A percentile compares a stretch with the other conserved stretches of the same genome.
Conservation (phyloP, 257 asterid species). For the Lavandula angustifolia region DNA sequence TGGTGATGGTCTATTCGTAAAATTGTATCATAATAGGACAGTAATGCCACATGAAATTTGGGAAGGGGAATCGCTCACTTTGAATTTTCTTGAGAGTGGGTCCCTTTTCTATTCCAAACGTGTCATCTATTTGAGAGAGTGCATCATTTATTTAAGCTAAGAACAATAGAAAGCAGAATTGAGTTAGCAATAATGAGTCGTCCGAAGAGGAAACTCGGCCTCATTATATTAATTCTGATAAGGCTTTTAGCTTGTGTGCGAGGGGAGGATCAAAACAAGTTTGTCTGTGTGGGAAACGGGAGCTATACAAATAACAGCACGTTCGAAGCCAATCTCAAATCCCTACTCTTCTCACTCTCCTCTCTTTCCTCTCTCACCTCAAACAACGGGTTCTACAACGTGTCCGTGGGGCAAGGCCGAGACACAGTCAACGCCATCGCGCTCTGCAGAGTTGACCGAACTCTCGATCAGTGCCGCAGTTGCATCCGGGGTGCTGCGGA, state of each 20-base stretch:
- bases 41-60: too few species aligned
- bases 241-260: neutral
- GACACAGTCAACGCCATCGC: slow-evolving; percentile 26
- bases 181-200: neutral
- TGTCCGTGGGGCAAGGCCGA: slow-evolving; percentile 19
- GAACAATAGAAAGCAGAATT: too few species aligned
- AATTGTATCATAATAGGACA: too few species aligned
- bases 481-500: neutral
- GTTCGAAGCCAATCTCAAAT: slow-evolving; percentile 19
- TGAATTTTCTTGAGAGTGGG: too few species aligned
- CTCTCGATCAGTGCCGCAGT: neutral
- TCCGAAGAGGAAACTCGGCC: neutral
- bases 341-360: neutral
- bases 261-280: neutral
- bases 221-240: neutral
- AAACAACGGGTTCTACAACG: slow-evolving; percentile 27
- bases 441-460: slow-evolving; percentile 32
- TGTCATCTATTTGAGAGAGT: too few species aligned
- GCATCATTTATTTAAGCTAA: too few species aligned
- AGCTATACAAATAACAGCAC: slow-evolving; percentile 23
- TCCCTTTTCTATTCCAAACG: too few species aligned
- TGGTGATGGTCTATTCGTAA: too few species aligned
- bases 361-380: slow-evolving; percentile 18
- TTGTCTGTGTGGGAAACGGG: neutral
- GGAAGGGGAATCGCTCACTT: too few species aligned